A percentile compares a stretch with the other conserved stretches of the same genome.
phyloP scores from a whole-genome alignment of 768 basidiomycete species.

The Panaeolus papilionaceus region DNA sequence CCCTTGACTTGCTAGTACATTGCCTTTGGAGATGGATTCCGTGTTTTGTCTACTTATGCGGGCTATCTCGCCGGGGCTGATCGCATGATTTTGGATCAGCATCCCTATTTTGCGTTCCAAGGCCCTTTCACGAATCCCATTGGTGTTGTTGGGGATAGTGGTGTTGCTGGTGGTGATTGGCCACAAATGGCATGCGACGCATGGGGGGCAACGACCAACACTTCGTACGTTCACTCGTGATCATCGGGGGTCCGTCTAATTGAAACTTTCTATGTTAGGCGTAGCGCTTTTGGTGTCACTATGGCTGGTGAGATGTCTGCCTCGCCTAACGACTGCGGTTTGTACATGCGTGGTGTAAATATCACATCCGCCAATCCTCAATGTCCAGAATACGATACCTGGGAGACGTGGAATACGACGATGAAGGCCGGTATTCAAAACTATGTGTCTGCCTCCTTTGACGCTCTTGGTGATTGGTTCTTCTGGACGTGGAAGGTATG shows the following conservation, averaged over 20 bases:
- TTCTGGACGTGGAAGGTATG: slow-evolving; percentile 55
- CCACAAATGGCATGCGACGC: slow-evolving; percentile 55
- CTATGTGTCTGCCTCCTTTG: slow-evolving; percentile 61
- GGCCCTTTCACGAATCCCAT: slow-evolving; percentile 43
- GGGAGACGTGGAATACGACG: slow-evolving; percentile 54
- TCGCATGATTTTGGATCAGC: slow-evolving; percentile 67
- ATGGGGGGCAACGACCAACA: slow-evolving; percentile 66
- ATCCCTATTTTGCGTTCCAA: slow-evolving; percentile 72
- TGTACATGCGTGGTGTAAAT: slow-evolving; percentile 35
- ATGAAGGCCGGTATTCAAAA: slow-evolving; percentile 49
- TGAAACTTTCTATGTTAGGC: slow-evolving; percentile 31
- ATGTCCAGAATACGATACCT: slow-evolving; percentile 52
- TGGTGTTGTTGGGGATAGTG: slow-evolving; percentile 36
- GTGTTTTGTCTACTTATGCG: slow-evolving; percentile 46
- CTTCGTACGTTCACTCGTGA: slow-evolving; percentile 38
- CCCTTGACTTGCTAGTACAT: slow-evolving; percentile 52
- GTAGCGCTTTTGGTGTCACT: slow-evolving; percentile 67
- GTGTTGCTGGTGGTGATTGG: slow-evolving; percentile 50
- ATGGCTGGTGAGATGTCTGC: slow-evolving; percentile 80
- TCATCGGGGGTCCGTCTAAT: slow-evolving; percentile 37
- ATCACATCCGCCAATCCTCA: slow-evolving; percentile 45
- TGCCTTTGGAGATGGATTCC: slow-evolving; percentile 53
- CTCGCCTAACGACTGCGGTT: slow-evolving; percentile 68
- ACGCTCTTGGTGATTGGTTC: slow-evolving; percentile 49
- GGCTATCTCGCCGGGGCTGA: slow-evolving; percentile 64